Percentiles rank a stretch among this genome's conserved stretches.
phyloP scores from a whole-genome alignment of 192 early-diverging fungal species.

The Gigaspora rosea region DNA sequence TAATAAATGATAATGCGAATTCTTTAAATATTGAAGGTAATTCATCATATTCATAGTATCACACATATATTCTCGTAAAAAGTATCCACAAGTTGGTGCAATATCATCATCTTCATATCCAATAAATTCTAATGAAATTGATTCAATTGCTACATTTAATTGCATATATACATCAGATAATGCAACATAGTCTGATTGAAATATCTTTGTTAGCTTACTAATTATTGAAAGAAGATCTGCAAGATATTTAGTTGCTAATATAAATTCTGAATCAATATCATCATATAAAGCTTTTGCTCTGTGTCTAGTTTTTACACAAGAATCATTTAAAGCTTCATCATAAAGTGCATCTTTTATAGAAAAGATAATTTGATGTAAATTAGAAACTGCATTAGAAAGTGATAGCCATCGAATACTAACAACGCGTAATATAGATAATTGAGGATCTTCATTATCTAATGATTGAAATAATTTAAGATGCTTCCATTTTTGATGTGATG shows the following conservation, averaged over 20 bases:
- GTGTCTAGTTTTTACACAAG: neutral
- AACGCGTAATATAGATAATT: neutral
- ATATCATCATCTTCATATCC: neutral
- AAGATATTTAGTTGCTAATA: constrained; percentile 4
- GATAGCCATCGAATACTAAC: neutral
- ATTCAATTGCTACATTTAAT: constrained; percentile 15
- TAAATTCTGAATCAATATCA: constrained; percentile 9
- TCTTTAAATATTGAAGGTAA: neutral
- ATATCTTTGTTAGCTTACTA: neutral
- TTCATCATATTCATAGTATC: neutral
- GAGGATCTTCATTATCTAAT: constrained; percentile 1
- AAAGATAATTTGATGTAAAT: constrained; percentile 24
- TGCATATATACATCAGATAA: constrained; percentile 3
- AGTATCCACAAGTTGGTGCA: neutral
- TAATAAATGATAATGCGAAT: constrained; percentile 4
- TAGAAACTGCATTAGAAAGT: constrained; percentile 8
- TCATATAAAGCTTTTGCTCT: neutral
- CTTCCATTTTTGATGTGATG: neutral
- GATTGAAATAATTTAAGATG: neutral
- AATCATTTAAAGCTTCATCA: constrained; percentile 4
- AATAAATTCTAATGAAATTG: constrained; percentile 19
- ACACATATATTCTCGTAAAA: neutral
- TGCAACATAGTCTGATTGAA: constrained; percentile 15
- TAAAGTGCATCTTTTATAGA: constrained; percentile 10
- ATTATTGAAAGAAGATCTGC: constrained; percentile 10